Percentiles rank a stretch among this genome's conserved stretches.
Conservation (phyloP, 2,329 filamentous ascomycete genomes). For the Moelleriella libera region DNA sequence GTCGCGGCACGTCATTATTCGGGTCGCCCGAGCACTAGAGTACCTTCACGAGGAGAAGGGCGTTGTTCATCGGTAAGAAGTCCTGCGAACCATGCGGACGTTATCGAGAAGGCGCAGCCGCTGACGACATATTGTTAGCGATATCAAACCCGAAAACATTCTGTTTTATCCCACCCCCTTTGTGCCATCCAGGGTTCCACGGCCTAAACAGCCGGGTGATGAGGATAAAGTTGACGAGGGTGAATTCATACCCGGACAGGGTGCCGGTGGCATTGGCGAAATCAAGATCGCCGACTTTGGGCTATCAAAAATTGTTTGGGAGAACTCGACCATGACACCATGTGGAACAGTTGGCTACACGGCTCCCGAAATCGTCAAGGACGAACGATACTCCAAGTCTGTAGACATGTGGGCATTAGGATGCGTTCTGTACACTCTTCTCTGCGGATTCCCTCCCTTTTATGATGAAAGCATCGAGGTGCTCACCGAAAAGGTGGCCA, state of each 20-base stretch:
- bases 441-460: constrained; percentile 96
- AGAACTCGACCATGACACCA: constrained; percentile 96
- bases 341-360: constrained; percentile 98
- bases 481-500: constrained; percentile 92
- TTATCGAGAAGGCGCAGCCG: not conserved
- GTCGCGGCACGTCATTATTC: constrained; percentile 83
- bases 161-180: constrained; percentile 81
- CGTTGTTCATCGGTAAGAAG: constrained; percentile 77
- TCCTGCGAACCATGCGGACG: not conserved
- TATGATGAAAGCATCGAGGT: constrained; percentile 97
- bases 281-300: constrained; percentile 99
- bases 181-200: constrained; percentile 64
- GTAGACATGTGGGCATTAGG: constrained; percentile 99
- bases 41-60: constrained; percentile 92
- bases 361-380: constrained; percentile 95
- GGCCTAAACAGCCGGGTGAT: constrained; percentile 72
- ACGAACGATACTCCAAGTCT: constrained; percentile 95
- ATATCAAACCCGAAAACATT: constrained; percentile 97
- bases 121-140: constrained; percentile 34
- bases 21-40: constrained; percentile 87
- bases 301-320: constrained; percentile 95
- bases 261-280: constrained; percentile 77
- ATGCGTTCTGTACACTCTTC: constrained; percentile 89
- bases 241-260: constrained; percentile 71
- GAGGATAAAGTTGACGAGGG: constrained; percentile 97